phyloP scores from a whole-genome alignment of 2,329 filamentous ascomycete species.

The Aspergillus costaricaensis region DNA sequence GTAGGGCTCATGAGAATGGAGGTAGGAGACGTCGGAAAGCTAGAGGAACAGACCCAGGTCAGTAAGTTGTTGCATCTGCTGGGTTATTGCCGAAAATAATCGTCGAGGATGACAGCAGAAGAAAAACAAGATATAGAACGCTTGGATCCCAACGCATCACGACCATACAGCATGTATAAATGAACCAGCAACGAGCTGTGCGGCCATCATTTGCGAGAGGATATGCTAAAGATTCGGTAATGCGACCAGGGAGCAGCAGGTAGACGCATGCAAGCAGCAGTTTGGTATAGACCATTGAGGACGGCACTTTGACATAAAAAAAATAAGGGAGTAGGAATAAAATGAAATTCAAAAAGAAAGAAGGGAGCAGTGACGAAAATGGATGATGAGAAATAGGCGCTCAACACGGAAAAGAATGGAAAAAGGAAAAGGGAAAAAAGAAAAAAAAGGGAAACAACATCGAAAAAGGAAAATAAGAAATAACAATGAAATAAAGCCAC shows the following conservation, averaged over 20 bases:
- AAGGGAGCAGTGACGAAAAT: conserved; percentile 11
- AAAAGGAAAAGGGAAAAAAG: not conserved
- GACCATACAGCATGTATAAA: conserved; percentile 18
- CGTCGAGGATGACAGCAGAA: conserved; percentile 5
- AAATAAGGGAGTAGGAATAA: conserved; percentile 1
- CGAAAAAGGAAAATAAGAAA: not conserved
- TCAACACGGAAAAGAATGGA: not conserved
- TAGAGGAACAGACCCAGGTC: conserved; percentile 36
- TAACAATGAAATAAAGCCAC: not conserved
- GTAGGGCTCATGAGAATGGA: conserved; percentile 51
- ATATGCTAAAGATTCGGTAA: conserved; percentile 15
- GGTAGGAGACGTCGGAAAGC: conserved; percentile 53
- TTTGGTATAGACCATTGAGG: conserved; percentile 21
- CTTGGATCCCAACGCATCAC: conserved; percentile 12
- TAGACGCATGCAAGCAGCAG: conserved; percentile 32
- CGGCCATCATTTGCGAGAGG: conserved; percentile 12
- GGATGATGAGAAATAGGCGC: not conserved
- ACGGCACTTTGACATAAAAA: conserved; percentile 7
- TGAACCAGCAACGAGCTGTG: conserved; percentile 8
- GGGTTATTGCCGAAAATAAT: not conserved
- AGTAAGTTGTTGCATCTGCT: conserved; percentile 14
- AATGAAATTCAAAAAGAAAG: conserved; percentile 8
- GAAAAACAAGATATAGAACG: conserved; percentile 8
- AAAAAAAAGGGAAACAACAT: not conserved
- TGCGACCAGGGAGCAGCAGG: conserved; percentile 14